phyloP scores from a whole-genome alignment of 306 rosid species.

The Prunus armeniaca region DNA sequence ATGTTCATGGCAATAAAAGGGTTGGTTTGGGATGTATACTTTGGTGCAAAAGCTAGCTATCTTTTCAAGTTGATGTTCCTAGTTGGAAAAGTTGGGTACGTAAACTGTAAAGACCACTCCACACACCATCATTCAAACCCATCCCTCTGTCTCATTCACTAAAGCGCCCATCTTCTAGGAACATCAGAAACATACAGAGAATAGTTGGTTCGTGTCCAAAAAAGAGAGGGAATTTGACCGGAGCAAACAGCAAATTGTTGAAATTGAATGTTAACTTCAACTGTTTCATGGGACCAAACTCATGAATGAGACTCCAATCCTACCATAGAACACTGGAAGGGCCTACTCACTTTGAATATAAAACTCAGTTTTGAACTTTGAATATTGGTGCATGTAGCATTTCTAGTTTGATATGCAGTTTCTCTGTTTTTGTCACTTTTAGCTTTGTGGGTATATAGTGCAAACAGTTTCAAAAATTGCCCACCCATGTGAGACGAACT shows the following conservation, averaged over 20 bases:
- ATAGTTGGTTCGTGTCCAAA: background rate
- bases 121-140: background rate
- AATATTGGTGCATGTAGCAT: background rate
- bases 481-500: background rate
- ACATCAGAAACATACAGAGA: background rate
- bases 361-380: constrained; percentile 4
- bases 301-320: background rate
- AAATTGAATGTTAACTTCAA: background rate
- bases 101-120: background rate
- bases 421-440: background rate
- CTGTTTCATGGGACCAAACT: background rate
- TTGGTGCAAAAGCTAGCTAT: constrained; percentile 1
- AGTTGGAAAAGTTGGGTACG: background rate
- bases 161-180: background rate
- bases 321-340: background rate
- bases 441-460: background rate
- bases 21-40: background rate
- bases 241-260: background rate
- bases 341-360: background rate
- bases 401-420: background rate
- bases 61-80: background rate
- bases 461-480: background rate
- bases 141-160: background rate
- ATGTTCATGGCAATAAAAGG: background rate
- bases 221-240: constrained; percentile 1